phyloP scores from a whole-genome alignment of 139 green algal genomes.

The Yamagishiella unicocca region DNA sequence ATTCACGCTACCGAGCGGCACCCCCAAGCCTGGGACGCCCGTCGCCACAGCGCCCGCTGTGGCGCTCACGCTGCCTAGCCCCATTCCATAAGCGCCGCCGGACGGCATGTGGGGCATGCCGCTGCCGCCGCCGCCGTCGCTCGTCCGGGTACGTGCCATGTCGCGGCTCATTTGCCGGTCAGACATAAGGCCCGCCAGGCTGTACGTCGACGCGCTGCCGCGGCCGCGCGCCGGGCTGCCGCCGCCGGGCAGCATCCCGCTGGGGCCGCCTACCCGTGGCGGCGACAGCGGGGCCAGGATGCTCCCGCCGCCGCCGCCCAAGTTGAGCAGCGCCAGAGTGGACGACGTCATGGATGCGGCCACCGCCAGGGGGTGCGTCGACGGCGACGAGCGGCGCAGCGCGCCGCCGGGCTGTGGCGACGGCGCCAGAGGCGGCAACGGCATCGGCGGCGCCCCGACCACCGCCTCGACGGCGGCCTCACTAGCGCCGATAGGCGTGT shows the following conservation, averaged over 20 bases:
- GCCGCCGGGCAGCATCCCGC: background rate
- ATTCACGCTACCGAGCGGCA: background rate
- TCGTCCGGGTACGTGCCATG: background rate
- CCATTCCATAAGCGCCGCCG: background rate
- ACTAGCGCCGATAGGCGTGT: background rate
- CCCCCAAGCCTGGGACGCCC: background rate
- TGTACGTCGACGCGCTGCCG: slow-evolving; percentile 11
- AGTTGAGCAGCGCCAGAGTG: slow-evolving; percentile 37
- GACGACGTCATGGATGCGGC: slow-evolving; percentile 26
- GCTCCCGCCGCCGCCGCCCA: background rate
- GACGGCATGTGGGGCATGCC: no score
- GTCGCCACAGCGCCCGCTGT: background rate
- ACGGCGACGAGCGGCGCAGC: slow-evolving; percentile 1
- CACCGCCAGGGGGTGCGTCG: slow-evolving; percentile 35
- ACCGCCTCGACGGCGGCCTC: background rate
- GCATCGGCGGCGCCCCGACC: background rate
- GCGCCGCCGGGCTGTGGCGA: background rate
- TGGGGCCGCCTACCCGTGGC: background rate
- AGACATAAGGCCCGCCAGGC: slow-evolving; percentile 7
- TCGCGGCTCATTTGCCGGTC: background rate
- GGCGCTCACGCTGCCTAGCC: background rate
- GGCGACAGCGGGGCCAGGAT: background rate
- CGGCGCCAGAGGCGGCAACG: background rate
- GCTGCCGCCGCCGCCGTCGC: slow-evolving; percentile 11
- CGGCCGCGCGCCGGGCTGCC: slow-evolving; percentile 1